Evolutionary conservation across 1,284 basidiomycete species (phyloP).

Genomic region (Heimioporus punctisporus): DNA sequence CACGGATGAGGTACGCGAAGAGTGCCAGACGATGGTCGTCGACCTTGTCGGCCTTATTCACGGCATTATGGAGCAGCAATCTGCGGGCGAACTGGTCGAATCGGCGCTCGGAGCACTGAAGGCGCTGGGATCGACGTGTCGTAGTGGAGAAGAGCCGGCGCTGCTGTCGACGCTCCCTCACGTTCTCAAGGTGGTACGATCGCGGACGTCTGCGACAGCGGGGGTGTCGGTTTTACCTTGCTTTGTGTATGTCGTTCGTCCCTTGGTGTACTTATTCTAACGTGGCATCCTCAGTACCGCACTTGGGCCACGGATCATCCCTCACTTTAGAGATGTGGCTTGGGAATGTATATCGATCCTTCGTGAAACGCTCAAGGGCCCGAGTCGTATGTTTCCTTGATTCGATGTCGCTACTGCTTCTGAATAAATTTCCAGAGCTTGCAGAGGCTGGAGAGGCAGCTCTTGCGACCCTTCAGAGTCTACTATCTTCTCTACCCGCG

Average conservation of each 20-base stretch:
- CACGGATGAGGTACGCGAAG: constrained; percentile 56
- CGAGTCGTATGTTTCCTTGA: constrained; percentile 21
- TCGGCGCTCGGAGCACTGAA: constrained; percentile 62
- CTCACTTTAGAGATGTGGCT: constrained; percentile 77
- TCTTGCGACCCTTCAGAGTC: constrained; percentile 52
- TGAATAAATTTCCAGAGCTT: constrained; percentile 13
- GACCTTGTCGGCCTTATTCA: constrained; percentile 55
- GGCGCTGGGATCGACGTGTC: constrained; percentile 57
- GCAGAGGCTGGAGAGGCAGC: constrained; percentile 38
- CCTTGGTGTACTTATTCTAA: constrained; percentile 6
- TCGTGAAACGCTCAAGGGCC: constrained; percentile 41
- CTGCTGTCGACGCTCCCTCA: constrained; percentile 62
- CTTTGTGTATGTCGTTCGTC: constrained; percentile 50
- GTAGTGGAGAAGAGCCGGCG: constrained; percentile 65
- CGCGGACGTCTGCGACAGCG: constrained; percentile 36
- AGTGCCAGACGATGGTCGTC: constrained; percentile 48
- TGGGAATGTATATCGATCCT: constrained; percentile 56
- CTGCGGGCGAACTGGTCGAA: constrained; percentile 40
- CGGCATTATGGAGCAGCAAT: constrained; percentile 45
- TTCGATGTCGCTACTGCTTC: not conserved
- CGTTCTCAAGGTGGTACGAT: constrained; percentile 51
- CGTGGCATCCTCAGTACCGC: constrained; percentile 50
- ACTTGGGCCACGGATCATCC: constrained; percentile 87
- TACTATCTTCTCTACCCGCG: constrained; percentile 64
- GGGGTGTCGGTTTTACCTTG: constrained; percentile 59